These are phyloP conservation scores for Boletellus emodensis DNA, from an alignment of 768 basidiomycete genomes.

Conservation along the genomic window DNA sequence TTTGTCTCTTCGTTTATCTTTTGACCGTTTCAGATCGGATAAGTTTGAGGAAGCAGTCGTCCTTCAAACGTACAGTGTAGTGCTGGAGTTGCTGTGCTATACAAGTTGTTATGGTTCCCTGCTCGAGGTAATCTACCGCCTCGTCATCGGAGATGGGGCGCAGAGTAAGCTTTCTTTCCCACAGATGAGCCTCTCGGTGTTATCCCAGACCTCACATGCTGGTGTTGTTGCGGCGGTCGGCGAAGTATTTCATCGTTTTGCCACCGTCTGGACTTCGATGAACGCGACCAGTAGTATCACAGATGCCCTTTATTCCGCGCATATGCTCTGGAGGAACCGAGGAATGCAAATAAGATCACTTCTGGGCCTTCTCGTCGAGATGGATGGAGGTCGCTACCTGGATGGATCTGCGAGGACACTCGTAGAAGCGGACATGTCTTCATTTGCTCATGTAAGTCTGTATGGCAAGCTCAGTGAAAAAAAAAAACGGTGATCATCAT, in stretches of 20 bases:
- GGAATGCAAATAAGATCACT: constrained; percentile 65
- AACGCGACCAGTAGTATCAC: constrained; percentile 54
- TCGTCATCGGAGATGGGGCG: background rate
- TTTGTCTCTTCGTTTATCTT: background rate
- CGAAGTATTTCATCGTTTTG: constrained; percentile 68
- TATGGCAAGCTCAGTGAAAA: background rate
- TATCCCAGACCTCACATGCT: constrained; percentile 49
- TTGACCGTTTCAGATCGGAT: constrained; percentile 23
- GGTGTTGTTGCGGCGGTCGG: constrained; percentile 59
- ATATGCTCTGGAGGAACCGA: constrained; percentile 59
- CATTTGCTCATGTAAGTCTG: constrained; percentile 55
- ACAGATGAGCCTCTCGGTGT: constrained; percentile 50
- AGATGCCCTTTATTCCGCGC: constrained; percentile 55
- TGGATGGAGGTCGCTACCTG: constrained; percentile 60
- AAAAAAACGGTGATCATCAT: background rate
- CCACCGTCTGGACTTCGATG: constrained; percentile 77
- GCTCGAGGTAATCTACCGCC: constrained; percentile 51
- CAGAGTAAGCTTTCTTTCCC: constrained; percentile 6
- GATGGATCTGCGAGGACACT: constrained; percentile 53
- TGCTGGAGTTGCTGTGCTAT: constrained; percentile 56
- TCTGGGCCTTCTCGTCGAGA: constrained; percentile 57
- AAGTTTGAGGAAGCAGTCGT: constrained; percentile 34
- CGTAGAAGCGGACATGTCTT: constrained; percentile 54
- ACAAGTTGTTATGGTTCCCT: constrained; percentile 64
- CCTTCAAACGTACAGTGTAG: constrained; percentile 53